Conservation (phyloP, 2,329 filamentous ascomycete species). For the Septoria petroselini region DNA sequence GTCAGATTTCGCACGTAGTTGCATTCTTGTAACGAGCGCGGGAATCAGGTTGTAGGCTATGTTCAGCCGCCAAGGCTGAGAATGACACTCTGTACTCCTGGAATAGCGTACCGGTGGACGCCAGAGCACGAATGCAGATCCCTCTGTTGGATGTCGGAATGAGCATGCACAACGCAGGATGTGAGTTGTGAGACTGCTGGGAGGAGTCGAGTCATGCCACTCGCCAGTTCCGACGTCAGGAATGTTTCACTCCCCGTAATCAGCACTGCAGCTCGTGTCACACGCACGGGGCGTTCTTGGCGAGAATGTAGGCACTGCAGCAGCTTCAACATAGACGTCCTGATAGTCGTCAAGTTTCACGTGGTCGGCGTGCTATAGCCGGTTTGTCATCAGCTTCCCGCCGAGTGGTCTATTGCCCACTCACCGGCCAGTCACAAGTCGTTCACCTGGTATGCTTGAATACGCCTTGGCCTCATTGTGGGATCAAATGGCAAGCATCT, state of each 20-base stretch:
- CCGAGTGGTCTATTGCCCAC: background rate
- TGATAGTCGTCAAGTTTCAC: conserved; percentile 7
- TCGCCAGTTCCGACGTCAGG: conserved; percentile 1
- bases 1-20: conserved; percentile 2
- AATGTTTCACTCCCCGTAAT: conserved; percentile 13
- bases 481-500: background rate
- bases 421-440: too few relatives aligned
- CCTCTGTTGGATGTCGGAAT: conserved; percentile 11
- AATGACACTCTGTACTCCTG: conserved; percentile 2
- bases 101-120: conserved; percentile 6
- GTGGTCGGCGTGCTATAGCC: background rate
- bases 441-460: background rate
- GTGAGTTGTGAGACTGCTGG: conserved; percentile 4
- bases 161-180: background rate
- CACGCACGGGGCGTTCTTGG: conserved; percentile 1
- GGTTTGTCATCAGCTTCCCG: background rate
- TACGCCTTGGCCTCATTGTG: conserved; percentile 7
- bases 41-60: background rate
- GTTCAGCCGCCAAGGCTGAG: conserved; percentile 9
- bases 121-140: conserved; percentile 3
- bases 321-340: background rate
- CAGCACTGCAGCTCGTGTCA: conserved; percentile 6
- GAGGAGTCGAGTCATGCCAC: conserved; percentile 1
- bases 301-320: conserved; percentile 3
- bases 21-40: conserved; percentile 9